A percentile compares a stretch with the other conserved stretches of the same genome.
phyloP scores from a whole-genome alignment of 768 basidiomycete species.

The Tulasnella sp. region DNA sequence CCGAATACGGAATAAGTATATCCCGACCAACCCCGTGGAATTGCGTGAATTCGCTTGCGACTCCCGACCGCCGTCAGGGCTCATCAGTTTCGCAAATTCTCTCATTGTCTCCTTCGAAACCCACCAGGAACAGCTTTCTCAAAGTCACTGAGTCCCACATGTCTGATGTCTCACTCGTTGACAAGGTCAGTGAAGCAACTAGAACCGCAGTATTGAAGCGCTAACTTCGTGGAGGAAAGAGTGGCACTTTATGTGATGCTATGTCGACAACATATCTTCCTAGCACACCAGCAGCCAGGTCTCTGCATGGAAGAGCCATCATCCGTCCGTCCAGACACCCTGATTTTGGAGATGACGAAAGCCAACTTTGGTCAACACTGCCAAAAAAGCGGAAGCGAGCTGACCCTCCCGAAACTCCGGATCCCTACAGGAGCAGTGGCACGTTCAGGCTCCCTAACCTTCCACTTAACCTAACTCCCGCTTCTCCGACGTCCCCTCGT shows the following conservation, averaged over 20 bases:
- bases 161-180: background rate
- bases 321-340: conserved; percentile 18
- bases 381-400: background rate
- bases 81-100: background rate
- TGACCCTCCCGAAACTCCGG: background rate
- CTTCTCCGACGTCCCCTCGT: background rate
- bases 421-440: background rate
- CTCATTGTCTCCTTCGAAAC: background rate
- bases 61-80: background rate
- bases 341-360: background rate
- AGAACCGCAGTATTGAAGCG: background rate
- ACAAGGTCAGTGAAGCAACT: background rate
- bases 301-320: background rate
- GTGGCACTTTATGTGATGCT: background rate
- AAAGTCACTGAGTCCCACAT: background rate
- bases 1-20: background rate
- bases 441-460: background rate
- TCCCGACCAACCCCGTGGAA: background rate
- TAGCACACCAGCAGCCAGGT: background rate
- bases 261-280: background rate
- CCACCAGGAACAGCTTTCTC: background rate
- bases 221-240: background rate
- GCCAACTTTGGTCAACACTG: conserved; percentile 17
- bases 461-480: background rate
- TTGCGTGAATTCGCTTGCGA: background rate